phyloP scores from a whole-genome alignment of 441 rosid species.

The Melastoma candidum region DNA sequence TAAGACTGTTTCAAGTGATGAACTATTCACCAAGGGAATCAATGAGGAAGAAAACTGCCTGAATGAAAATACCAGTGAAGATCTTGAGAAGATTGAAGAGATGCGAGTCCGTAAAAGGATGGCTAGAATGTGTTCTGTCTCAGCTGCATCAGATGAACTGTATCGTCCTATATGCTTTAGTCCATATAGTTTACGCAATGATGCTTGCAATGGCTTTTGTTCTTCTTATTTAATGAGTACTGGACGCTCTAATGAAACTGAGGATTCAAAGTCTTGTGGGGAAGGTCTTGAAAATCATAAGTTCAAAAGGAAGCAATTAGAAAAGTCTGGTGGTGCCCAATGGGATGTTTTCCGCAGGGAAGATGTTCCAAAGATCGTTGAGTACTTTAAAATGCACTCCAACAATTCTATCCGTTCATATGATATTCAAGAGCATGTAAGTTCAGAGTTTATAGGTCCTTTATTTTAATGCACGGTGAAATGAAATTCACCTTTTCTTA shows the following conservation, averaged over 20 bases:
- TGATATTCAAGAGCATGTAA: constrained; percentile 43
- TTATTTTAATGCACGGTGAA: background rate
- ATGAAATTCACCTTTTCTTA: too few species aligned
- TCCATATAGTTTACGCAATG: constrained; percentile 18
- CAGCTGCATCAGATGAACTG: constrained; percentile 25
- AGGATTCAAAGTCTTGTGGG: constrained; percentile 22
- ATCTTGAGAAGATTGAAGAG: constrained; percentile 28
- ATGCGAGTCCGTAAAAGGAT: constrained; percentile 26
- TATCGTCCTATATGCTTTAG: constrained; percentile 13
- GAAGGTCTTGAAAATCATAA: constrained; percentile 22
- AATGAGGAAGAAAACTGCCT: constrained; percentile 18
- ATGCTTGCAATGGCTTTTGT: constrained; percentile 21
- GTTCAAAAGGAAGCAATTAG: constrained; percentile 23
- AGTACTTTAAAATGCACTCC: constrained; percentile 61
- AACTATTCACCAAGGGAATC: constrained; percentile 16
- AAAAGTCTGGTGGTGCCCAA: constrained; percentile 58
- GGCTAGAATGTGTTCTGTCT: constrained; percentile 34
- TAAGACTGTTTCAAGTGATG: constrained; percentile 18
- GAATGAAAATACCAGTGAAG: constrained; percentile 27
- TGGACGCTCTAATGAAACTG: constrained; percentile 27
- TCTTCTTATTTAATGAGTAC: constrained; percentile 37
- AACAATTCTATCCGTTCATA: constrained; percentile 36
- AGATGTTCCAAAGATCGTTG: constrained; percentile 79
- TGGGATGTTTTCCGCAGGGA: constrained; percentile 95
- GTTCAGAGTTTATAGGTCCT: constrained; percentile 16